phyloP scores from a whole-genome alignment of 176 grass and related monocot genomes.

The Pontederia paniculata region DNA sequence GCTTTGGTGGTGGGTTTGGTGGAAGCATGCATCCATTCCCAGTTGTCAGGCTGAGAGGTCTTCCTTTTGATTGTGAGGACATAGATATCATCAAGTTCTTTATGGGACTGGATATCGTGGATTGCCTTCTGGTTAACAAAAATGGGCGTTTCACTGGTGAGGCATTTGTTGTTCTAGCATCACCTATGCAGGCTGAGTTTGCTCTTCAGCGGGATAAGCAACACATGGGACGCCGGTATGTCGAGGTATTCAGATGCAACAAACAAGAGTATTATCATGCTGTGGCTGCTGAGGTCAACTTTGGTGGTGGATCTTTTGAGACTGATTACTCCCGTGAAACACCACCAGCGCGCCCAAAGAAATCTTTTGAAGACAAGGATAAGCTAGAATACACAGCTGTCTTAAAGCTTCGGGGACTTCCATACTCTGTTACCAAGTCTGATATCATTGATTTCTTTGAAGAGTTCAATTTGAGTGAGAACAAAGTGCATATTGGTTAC shows the following conservation, averaged over 20 bases:
- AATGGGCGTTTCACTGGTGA: constrained; percentile 33
- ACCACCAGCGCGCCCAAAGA: constrained; percentile 11
- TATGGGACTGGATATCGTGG: constrained; percentile 29
- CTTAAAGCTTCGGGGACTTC: constrained; percentile 30
- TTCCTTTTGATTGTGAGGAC: constrained; percentile 38
- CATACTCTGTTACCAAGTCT: constrained; percentile 29
- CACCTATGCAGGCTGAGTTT: constrained; percentile 27
- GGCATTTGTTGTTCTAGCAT: constrained; percentile 28
- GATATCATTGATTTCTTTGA: constrained; percentile 31
- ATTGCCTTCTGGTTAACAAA: constrained; percentile 39
- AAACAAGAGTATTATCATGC: constrained; percentile 36
- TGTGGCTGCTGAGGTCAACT: constrained; percentile 29
- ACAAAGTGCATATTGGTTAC: constrained; percentile 19
- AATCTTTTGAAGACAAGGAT: constrained; percentile 15
- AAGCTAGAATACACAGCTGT: constrained; percentile 15
- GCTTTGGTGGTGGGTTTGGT: constrained; percentile 1
- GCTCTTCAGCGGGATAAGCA: constrained; percentile 26
- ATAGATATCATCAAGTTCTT: constrained; percentile 32
- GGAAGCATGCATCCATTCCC: constrained; percentile 24
- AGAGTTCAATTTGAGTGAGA: constrained; percentile 21
- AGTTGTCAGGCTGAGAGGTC: constrained; percentile 30
- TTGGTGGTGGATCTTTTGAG: constrained; percentile 9
- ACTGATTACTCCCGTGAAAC: constrained; percentile 7
- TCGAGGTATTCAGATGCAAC: constrained; percentile 36
- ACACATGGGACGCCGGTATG: constrained; percentile 35